Evolutionary conservation across 2,329 filamentous ascomycete species (phyloP), one percentile per base, ranked within the genome.

Genomic region (Nemania sp.): DNA sequence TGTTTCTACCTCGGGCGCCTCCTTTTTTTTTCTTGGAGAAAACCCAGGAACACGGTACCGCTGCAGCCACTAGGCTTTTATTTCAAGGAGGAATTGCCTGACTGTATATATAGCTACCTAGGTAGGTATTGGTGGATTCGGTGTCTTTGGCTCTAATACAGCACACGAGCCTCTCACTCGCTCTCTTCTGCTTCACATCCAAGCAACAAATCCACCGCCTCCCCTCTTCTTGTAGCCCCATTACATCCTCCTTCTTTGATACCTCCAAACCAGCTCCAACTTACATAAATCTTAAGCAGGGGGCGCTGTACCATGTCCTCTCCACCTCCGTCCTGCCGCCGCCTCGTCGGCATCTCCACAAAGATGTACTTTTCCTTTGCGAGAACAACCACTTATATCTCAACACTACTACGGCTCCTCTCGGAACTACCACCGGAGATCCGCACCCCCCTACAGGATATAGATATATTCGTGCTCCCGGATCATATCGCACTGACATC

Each of bases 361-460:
- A 91, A 91, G 66, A 89, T 91, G 83, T 91, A 92, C 79, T 92
- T 92, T 73, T 82, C 86, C 57, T 80, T 86, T 7, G 72, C 80
- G 9, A 77, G 79, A 56, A 91, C 88, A 1, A 73, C 78, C 40
- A 66, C 77, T 50, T 87, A 86, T 66, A 73, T 82, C 66, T 61
- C 70, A 45, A 72, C 72, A 6, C 69, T 88, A 14, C 71, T 82
- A 12, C 61, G 73, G 24, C 75, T 75, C 7, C 67, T 80, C 33
- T 68, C 76, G 17, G 71, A 77, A 20, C 66, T 75, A 28, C 66
- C 74, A 3, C 65, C 74, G 17, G 40, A 52, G 37, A 7, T 44
- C 3, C 41, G 31, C 36, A 45, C 60, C 47, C 59, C 55, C 40
- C 64, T 66, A 19, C 62, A 63, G 51, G 51, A 57, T 6, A 43